Evolutionary conservation across 208 protist species (phyloP).

Genomic region (Acanthamoeba royreba): DNA sequence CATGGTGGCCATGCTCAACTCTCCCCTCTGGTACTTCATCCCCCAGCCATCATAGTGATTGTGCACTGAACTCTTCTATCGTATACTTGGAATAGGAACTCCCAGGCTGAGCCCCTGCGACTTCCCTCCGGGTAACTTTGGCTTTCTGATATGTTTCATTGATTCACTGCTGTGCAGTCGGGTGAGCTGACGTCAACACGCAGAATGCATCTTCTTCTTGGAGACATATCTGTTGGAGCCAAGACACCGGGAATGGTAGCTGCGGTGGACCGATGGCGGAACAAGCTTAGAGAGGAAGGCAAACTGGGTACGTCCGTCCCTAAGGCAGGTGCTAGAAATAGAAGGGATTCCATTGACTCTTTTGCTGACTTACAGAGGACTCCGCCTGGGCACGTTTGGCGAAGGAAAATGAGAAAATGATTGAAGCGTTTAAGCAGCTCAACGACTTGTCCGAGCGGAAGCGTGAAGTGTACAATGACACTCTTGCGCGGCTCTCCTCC

Average conservation of each 20-base stretch:
- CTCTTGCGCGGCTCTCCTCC: neutral
- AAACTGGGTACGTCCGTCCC: neutral
- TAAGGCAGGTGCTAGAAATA: too few relatives aligned
- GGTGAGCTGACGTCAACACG: too few relatives aligned
- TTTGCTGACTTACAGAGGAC: too few relatives aligned
- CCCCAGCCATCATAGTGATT: neutral
- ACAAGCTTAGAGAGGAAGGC: conserved; percentile 8
- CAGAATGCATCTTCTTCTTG: conserved; percentile 86
- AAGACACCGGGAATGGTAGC: conserved; percentile 93
- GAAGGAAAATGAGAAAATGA: neutral
- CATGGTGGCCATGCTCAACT: conserved; percentile 63
- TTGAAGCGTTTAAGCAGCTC: neutral
- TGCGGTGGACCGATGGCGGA: conserved; percentile 89
- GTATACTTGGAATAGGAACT: too few relatives aligned
- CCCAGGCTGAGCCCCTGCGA: neutral
- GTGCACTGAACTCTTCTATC: too few relatives aligned
- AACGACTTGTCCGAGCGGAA: neutral
- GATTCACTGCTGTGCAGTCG: too few relatives aligned
- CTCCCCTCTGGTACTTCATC: conserved; percentile 30
- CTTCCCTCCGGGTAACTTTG: neutral
- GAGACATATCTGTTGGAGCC: conserved; percentile 79
- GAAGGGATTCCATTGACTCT: too few relatives aligned
- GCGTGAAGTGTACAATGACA: neutral
- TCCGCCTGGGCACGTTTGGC: neutral
- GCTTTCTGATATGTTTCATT: too few relatives aligned